Evolutionary conservation across 179 eudicot genomes (phyloP).

Genomic region (Vitellaria paradoxa): DNA sequence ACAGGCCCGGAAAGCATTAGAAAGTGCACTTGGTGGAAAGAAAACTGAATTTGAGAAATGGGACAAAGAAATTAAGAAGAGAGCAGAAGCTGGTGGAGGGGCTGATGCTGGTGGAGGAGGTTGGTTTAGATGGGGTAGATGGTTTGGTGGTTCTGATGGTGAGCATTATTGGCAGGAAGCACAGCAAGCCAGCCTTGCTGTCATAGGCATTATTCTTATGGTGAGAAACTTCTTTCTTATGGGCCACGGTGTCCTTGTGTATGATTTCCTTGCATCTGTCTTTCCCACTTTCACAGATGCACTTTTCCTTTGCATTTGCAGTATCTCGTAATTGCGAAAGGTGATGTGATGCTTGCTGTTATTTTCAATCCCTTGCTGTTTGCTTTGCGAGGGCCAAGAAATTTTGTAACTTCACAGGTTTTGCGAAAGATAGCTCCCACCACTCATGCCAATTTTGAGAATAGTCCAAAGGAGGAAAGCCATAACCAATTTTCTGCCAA

Average conservation of each 20-base stretch:
- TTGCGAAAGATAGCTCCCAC: constrained; percentile 35
- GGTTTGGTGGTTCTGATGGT: constrained; percentile 62
- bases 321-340: constrained; percentile 73
- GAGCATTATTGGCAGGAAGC: constrained; percentile 91
- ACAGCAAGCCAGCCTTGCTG: constrained; percentile 63
- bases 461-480: constrained; percentile 34
- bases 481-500: constrained; percentile 50
- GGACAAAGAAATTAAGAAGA: constrained; percentile 76
- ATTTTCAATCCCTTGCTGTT: constrained; percentile 66
- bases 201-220: constrained; percentile 53
- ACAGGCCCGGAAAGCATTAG: constrained; percentile 85
- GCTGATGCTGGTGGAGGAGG: constrained; percentile 79
- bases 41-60: constrained; percentile 72
- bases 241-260: background rate
- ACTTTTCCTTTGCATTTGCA: constrained; percentile 23
- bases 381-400: constrained; percentile 57
- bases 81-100: constrained; percentile 67
- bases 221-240: constrained; percentile 28
- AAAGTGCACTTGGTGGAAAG: constrained; percentile 82
- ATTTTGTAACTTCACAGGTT: constrained; percentile 40
- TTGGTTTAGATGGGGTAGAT: constrained; percentile 71
- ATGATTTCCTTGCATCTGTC: background rate
- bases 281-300: background rate
- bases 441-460: constrained; percentile 26
- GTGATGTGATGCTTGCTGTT: constrained; percentile 69